phyloP scores from a whole-genome alignment of 768 basidiomycete genomes.

The Hydnomerulius pinastri region DNA sequence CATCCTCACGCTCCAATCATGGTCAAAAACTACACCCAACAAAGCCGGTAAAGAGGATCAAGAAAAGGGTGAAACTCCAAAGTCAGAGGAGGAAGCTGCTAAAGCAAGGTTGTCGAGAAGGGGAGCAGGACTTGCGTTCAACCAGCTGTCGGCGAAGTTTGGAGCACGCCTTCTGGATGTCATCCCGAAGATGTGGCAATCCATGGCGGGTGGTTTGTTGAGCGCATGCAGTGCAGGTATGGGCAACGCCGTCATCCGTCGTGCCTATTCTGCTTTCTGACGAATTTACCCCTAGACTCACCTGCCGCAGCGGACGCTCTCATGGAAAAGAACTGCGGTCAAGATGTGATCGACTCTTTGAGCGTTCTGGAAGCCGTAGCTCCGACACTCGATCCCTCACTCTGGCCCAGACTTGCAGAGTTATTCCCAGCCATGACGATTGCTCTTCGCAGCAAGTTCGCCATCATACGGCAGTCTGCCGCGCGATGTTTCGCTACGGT shows the following conservation, averaged over 20 bases:
- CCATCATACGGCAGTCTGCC: conserved; percentile 87
- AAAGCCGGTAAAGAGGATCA: conserved; percentile 40
- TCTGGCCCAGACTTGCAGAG: conserved; percentile 68
- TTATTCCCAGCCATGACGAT: conserved; percentile 77
- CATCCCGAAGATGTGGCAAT: conserved; percentile 96
- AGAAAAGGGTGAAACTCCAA: conserved; percentile 44
- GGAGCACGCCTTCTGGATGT: conserved; percentile 68
- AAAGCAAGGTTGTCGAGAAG: conserved; percentile 76
- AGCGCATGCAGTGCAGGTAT: conserved; percentile 68
- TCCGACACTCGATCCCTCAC: conserved; percentile 67
- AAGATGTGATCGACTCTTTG: conserved; percentile 90
- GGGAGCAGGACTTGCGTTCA: conserved; percentile 84
- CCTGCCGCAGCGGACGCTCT: conserved; percentile 59
- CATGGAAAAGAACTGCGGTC: conserved; percentile 75
- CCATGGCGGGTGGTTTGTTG: conserved; percentile 78
- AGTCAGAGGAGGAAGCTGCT: conserved; percentile 52
- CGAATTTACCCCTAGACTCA: conserved; percentile 41
- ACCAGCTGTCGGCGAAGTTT: conserved; percentile 74
- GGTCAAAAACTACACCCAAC: conserved; percentile 37
- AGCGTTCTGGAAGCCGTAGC: conserved; percentile 85
- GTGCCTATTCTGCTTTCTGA: not conserved
- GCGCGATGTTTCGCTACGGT: conserved; percentile 86
- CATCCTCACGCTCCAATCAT: conserved; percentile 71
- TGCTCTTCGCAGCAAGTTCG: conserved; percentile 83
- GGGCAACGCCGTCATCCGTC: conserved; percentile 18